Base-by-base conservation (phyloP, 2,329 filamentous ascomycete species). In the Fusarium succisae region DNA sequence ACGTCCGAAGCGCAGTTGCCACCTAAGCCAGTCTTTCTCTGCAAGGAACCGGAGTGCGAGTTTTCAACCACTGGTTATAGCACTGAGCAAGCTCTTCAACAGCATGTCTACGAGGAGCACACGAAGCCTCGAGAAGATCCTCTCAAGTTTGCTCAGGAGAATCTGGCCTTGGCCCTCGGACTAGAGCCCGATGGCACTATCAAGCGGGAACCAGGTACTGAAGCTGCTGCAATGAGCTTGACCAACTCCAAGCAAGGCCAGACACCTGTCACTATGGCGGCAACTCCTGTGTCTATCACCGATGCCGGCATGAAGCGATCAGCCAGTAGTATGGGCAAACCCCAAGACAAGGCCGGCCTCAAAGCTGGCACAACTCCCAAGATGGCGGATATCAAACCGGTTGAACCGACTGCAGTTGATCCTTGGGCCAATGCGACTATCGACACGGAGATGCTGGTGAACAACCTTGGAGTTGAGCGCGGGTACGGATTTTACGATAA, bases 41-140 rank as follows among this genome's bases (percentile, higher is more conserved):
- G 90, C 79, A 82, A 85, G 26, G 89, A 91, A 56, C 74, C 82
- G 5, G 86, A 87, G 39, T 92, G 90, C 74, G 88, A 90, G 35
- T 83, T 83, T 72, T 84, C 86, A 14, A 79, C 77, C 5, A 81
- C 83, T 18, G 87, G 85, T 0, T 91, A 91, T 73, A 76, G 85
- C 5, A 89, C 81, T 12, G 87, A 91, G 70, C 88, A 91, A 72
- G 85, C 86, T 18, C 83, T 87, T 55, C 85, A 86, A 61, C 78
- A 81, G 17, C 90, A 92, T 75, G 80, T 86, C 13, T 83, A 88
- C n/a, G 87, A 91, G 64, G 89, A 91, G 77, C 90, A 92, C 73
- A 81, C 85, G 28, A 87, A 86, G 77, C 90, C 90, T 11, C 81
- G 83, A 47, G 83, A 89, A 70, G 82, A 92, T 66, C 89, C 90